Conservation (phyloP, 2,329 filamentous ascomycete genomes). For the Exophiala xenobiotica region DNA sequence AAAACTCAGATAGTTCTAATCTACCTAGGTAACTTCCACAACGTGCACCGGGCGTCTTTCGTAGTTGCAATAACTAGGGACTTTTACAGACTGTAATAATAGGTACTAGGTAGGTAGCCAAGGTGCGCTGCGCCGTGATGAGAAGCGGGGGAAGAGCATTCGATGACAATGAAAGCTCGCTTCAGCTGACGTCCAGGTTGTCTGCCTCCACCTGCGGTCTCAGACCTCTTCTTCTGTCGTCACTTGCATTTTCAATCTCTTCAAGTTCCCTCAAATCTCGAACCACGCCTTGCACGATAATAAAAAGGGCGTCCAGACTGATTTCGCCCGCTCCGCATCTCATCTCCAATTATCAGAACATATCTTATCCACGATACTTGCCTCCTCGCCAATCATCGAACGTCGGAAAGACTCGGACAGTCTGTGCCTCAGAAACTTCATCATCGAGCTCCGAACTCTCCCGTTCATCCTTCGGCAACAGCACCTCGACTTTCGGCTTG, state of each 20-base stretch:
- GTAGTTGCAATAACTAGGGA: neutral
- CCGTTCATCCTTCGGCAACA: conserved; percentile 22
- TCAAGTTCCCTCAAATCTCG: conserved; percentile 1
- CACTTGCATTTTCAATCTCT: neutral
- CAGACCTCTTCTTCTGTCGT: conserved; percentile 1
- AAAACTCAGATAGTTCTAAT: neutral
- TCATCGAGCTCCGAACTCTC: conserved; percentile 23
- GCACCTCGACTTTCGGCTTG: conserved; percentile 26
- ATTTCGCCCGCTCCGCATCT: conserved; percentile 27
- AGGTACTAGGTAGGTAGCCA: neutral
- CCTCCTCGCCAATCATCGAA: conserved; percentile 21
- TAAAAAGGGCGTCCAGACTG: conserved; percentile 18
- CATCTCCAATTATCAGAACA: conserved; percentile 25
- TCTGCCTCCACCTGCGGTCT: conserved; percentile 1
- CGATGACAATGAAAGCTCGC: neutral
- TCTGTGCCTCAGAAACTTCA: conserved; percentile 9
- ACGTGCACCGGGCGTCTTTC: neutral
- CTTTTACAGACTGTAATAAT: neutral
- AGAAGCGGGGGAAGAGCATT: conserved; percentile 5
- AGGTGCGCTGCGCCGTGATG: neutral
- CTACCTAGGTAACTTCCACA: neutral
- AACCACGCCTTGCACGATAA: conserved; percentile 20
- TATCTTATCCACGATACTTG: conserved; percentile 15
- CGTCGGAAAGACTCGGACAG: conserved; percentile 23
- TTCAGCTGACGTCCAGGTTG: neutral